A percentile compares a stretch with the other conserved stretches of the same genome.
These are phyloP conservation scores for Sclerotinia trifoliorum DNA, from an alignment of 2,329 filamentous ascomycete species.

Conservation along the genomic window DNA sequence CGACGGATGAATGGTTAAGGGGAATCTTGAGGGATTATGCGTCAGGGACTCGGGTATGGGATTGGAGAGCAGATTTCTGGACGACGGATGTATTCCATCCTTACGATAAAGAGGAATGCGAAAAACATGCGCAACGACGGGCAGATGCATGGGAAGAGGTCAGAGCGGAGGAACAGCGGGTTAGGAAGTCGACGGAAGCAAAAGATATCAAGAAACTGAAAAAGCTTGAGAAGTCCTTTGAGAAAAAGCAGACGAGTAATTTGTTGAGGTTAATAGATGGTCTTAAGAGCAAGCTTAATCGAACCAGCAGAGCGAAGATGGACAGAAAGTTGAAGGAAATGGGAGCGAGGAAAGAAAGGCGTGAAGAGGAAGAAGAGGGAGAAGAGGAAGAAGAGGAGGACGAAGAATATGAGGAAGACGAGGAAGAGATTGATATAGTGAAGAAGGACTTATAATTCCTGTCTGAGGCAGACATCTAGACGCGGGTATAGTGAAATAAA, in stretches of 20 bases:
- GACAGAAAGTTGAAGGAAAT: neutral
- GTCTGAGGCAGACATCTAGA: neutral
- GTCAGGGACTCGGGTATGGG: neutral
- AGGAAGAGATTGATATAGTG: too few relatives aligned
- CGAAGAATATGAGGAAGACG: neutral
- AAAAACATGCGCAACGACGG: neutral
- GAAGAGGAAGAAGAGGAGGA: too few relatives aligned
- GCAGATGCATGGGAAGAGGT: neutral
- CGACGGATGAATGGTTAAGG: neutral
- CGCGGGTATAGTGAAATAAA: too few relatives aligned
- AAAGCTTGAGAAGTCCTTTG: neutral
- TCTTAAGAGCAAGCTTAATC: too few relatives aligned
- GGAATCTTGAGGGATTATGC: neutral
- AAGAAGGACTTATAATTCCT: too few relatives aligned
- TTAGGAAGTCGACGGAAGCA: neutral
- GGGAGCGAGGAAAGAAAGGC: neutral
- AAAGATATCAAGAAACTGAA: neutral
- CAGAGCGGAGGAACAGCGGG: neutral
- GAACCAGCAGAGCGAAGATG: neutral
- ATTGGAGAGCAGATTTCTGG: constrained; percentile 20
- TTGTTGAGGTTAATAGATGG: neutral
- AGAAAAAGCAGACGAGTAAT: neutral
- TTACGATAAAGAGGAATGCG: constrained; percentile 1
- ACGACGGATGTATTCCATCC: constrained; percentile 17
- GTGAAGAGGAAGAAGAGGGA: neutral